A percentile compares a stretch with the other conserved stretches of the same genome.
phyloP scores from a whole-genome alignment of 768 basidiomycete species.

The Mrakia frigida region DNA sequence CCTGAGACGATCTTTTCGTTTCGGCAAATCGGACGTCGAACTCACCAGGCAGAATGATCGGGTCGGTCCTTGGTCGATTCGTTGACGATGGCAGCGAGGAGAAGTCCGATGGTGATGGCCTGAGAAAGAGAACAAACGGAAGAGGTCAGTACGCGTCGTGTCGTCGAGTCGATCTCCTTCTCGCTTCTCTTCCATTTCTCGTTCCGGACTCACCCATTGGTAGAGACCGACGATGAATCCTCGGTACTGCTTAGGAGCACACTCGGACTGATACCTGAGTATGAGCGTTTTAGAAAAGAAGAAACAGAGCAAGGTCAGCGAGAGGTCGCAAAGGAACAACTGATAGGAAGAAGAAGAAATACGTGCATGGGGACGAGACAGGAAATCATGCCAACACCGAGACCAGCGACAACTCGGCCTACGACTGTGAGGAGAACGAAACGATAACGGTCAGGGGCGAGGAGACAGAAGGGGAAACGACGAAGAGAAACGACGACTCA shows the following conservation, averaged over 20 bases:
- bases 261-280: conserved; percentile 39
- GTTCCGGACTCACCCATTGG: conserved; percentile 21
- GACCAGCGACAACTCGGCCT: conserved; percentile 40
- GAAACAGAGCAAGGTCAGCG: too few relatives aligned
- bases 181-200: neutral
- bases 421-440: conserved; percentile 33
- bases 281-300: too few relatives aligned
- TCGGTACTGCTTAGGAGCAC: conserved; percentile 44
- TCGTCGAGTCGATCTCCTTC: neutral
- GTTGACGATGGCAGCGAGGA: conserved; percentile 44
- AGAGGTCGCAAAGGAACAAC: too few relatives aligned
- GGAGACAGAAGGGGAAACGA: neutral
- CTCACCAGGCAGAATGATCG: conserved; percentile 34
- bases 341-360: too few relatives aligned
- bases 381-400: conserved; percentile 40
- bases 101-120: conserved; percentile 45
- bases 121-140: neutral
- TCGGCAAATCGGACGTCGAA: neutral
- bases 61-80: conserved; percentile 43
- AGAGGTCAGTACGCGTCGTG: neutral
- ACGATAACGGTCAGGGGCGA: too few relatives aligned
- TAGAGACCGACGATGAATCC: conserved; percentile 46
- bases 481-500: neutral
- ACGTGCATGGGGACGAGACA: conserved; percentile 25
- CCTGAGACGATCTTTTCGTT: too few relatives aligned